Evolutionary conservation across 768 basidiomycete genomes (phyloP).

Genomic region (Lactarius psammicola): DNA sequence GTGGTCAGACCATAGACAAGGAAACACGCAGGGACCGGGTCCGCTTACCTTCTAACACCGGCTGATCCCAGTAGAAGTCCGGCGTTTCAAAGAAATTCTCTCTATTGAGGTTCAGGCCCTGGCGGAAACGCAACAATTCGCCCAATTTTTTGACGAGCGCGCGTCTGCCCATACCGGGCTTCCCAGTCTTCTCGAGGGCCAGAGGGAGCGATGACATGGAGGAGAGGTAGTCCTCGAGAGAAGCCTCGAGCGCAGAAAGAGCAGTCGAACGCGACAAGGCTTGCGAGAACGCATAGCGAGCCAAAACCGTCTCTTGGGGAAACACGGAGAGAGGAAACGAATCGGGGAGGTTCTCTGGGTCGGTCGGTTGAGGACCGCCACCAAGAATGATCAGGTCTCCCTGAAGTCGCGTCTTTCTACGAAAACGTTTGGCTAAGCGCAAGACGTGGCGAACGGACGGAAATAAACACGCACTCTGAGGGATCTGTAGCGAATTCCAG

Average conservation of each 20-base stretch:
- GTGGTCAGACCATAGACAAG: conserved; percentile 6
- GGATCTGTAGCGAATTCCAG: conserved; percentile 92
- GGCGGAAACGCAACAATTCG: conserved; percentile 86
- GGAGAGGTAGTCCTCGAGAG: conserved; percentile 78
- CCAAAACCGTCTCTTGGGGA: conserved; percentile 71
- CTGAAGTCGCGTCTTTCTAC: conserved; percentile 80
- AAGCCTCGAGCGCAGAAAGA: conserved; percentile 81
- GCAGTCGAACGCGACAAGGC: conserved; percentile 88
- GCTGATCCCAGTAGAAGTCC: conserved; percentile 94
- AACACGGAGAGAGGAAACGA: conserved; percentile 51
- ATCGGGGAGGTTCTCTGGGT: conserved; percentile 44
- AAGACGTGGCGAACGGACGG: conserved; percentile 13
- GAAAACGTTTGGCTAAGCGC: not conserved
- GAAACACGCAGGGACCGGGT: not conserved
- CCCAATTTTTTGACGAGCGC: conserved; percentile 92
- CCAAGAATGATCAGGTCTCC: conserved; percentile 93
- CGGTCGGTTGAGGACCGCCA: conserved; percentile 57
- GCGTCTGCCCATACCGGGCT: conserved; percentile 75
- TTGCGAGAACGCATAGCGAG: conserved; percentile 89
- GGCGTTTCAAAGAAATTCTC: conserved; percentile 88
- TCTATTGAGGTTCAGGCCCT: conserved; percentile 85
- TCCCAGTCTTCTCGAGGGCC: conserved; percentile 72
- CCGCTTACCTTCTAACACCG: conserved; percentile 74
- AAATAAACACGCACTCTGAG: conserved; percentile 55
- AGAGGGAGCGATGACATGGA: conserved; percentile 80